Evolutionary conservation across 2,329 filamentous ascomycete genomes (phyloP), one percentile per base, ranked within the genome.

Genomic region (Macroventuria anomochaeta): DNA sequence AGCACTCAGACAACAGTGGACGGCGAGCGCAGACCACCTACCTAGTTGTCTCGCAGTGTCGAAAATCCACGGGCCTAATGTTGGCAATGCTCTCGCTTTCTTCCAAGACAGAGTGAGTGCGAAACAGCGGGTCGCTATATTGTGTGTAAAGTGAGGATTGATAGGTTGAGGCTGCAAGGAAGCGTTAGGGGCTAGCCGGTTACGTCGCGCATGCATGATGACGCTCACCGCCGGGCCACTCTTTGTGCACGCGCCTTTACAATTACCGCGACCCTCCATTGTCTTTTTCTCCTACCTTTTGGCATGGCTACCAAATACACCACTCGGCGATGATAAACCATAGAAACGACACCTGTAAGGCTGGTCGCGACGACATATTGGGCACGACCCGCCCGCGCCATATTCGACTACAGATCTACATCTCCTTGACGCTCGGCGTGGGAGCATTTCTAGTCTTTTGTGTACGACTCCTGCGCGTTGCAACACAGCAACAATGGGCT

Each of bases 361-460:
- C 17, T 26, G 61, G 38, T 12, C 40, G 21, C 18, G 60, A 66
- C 18, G 72, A 73, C 49, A 64, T 70, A 8, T 64, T 61, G 32
- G 76, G 75, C 53, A 65, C 6, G 13, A 57, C n/a, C 61, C 54
- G 38, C 73, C 74, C 75, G 20, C 74, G 78, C 59, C 80, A 82
- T 63, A 77, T 80, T 2, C 74, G 74, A 17, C 78, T 83, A 43
- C 91, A 96, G 77, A 82, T 92, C 44, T 82, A 86, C 54, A 80
- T 96, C 64, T 93, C 91, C 7, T 71, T 90, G 34, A 77, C 82
- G 5, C 79, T 96, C 29, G 91, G 91, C 26, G 60, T 88, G 36
- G 80, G 82, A 5, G 89, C 90, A 26, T 91, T 95, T 67, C 57
- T 92, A 26, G 80, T 85, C 17, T 96, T 96, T 64, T 95, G 90